Percentiles rank a stretch among this genome's conserved stretches.
Conservation (phyloP, 495 filamentous ascomycete genomes). For the Neurospora hispaniola region DNA sequence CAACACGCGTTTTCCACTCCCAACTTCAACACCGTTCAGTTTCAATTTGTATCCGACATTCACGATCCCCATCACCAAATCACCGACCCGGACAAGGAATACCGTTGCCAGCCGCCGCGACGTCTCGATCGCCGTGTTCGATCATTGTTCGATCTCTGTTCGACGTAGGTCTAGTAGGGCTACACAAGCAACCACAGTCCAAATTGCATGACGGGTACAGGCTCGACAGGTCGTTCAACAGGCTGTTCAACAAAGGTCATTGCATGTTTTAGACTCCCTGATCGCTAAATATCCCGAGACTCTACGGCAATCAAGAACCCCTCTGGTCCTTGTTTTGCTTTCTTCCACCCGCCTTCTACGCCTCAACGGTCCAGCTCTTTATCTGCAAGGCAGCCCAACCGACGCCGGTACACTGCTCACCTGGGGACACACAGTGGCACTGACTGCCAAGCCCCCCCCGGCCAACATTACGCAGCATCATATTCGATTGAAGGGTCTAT, state of each 20-base stretch:
- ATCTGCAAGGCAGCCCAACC: background rate
- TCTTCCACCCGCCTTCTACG: background rate
- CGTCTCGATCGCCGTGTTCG: background rate
- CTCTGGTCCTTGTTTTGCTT: background rate
- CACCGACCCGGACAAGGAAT: background rate
- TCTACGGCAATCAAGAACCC: background rate
- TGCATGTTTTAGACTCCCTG: background rate
- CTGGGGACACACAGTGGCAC: background rate
- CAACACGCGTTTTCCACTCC: background rate
- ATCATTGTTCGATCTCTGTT: background rate
- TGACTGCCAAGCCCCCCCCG: background rate
- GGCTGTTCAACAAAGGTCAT: background rate
- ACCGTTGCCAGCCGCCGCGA: background rate
- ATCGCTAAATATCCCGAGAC: background rate
- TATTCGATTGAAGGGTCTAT: background rate
- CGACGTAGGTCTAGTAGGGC: background rate
- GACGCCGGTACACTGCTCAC: background rate
- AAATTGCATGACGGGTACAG: background rate
- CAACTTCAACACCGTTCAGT: background rate
- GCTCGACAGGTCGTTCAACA: background rate
- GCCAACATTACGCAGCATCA: background rate
- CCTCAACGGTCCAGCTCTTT: background rate
- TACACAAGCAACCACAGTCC: background rate
- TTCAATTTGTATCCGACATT: background rate
- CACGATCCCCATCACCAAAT: background rate